Conservation (phyloP, 164 flowering plant genomes). For the Magnolia changhungtana region DNA sequence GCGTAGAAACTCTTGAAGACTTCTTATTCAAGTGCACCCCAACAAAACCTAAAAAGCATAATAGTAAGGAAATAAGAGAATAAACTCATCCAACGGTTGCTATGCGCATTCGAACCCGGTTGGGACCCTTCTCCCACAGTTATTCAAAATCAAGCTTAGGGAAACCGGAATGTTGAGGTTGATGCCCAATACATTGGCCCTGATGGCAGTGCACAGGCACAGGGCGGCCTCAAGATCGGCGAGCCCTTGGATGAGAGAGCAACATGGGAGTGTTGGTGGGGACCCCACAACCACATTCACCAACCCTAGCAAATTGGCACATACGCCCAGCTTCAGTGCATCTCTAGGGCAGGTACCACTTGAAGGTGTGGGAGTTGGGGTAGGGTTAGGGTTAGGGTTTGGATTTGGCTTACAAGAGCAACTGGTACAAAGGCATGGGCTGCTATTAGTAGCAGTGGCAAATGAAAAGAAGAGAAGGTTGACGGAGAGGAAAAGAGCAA, state of each 20-base stretch:
- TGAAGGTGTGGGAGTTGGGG: slow-evolving; percentile 10
- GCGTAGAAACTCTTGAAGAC: no score
- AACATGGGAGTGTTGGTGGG: slow-evolving; percentile 49
- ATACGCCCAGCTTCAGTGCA: slow-evolving; percentile 55
- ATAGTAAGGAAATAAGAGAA: not conserved
- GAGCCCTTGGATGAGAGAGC: slow-evolving; percentile 54
- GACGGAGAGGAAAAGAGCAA: slow-evolving; percentile 43
- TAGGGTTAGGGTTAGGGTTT: slow-evolving; percentile 2
- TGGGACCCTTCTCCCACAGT: slow-evolving; percentile 43
- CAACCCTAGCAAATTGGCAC: slow-evolving; percentile 45
- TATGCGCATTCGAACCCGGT: slow-evolving; percentile 48
- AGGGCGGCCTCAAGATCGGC: slow-evolving; percentile 59
- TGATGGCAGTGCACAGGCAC: slow-evolving; percentile 66
- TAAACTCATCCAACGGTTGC: not conserved
- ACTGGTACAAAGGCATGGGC: not conserved
- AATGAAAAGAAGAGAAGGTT: slow-evolving; percentile 60
- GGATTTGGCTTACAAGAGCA: not conserved
- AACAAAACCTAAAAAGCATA: no score
- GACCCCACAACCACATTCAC: slow-evolving; percentile 35
- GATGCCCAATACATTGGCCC: slow-evolving; percentile 49
- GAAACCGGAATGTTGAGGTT: slow-evolving; percentile 48
- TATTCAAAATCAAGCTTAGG: slow-evolving; percentile 55
- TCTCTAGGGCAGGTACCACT: slow-evolving; percentile 45
- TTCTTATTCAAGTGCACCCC: no score
- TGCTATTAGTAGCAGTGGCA: slow-evolving; percentile 12